phyloP scores from a whole-genome alignment of 495 filamentous ascomycete species.

The Penicillium pulvis region DNA sequence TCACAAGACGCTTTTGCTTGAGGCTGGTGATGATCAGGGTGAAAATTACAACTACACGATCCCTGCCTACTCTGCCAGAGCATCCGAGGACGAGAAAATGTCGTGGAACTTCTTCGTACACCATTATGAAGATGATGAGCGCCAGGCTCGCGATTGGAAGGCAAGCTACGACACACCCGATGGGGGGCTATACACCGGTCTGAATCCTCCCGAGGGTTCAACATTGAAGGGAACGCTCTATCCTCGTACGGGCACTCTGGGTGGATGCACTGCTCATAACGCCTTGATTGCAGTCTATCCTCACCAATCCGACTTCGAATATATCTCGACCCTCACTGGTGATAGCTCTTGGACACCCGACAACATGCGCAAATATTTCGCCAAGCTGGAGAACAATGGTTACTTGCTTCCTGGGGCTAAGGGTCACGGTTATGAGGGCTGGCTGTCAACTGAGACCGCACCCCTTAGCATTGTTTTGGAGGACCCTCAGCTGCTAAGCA shows the following conservation, averaged over 20 bases:
- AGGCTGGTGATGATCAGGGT: slow-evolving; percentile 64
- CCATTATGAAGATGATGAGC: slow-evolving; percentile 44
- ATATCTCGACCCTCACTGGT: slow-evolving; percentile 43
- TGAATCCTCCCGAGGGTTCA: slow-evolving; percentile 40
- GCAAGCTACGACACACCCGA: slow-evolving; percentile 42
- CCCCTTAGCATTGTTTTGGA: slow-evolving; percentile 49
- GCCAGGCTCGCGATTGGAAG: slow-evolving; percentile 46
- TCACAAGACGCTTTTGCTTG: slow-evolving; percentile 60
- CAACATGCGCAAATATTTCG: slow-evolving; percentile 48
- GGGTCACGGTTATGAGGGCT: slow-evolving; percentile 20
- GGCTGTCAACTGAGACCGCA: slow-evolving; percentile 52
- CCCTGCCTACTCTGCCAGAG: slow-evolving; percentile 36
- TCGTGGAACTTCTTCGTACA: slow-evolving; percentile 51
- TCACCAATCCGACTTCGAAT: slow-evolving; percentile 47
- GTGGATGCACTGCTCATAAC: slow-evolving; percentile 50
- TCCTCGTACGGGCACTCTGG: slow-evolving; percentile 47
- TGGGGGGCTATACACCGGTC: slow-evolving; percentile 39
- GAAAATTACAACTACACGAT: slow-evolving; percentile 37
- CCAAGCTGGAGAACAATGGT: slow-evolving; percentile 47
- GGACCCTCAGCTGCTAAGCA: slow-evolving; percentile 54
- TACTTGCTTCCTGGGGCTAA: not conserved
- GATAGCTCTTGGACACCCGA: slow-evolving; percentile 44
- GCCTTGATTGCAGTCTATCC: slow-evolving; percentile 45
- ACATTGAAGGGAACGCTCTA: slow-evolving; percentile 44
- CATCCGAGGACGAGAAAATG: slow-evolving; percentile 39